phyloP scores from a whole-genome alignment of 768 basidiomycete species.

The Russula griseocarnosa region DNA sequence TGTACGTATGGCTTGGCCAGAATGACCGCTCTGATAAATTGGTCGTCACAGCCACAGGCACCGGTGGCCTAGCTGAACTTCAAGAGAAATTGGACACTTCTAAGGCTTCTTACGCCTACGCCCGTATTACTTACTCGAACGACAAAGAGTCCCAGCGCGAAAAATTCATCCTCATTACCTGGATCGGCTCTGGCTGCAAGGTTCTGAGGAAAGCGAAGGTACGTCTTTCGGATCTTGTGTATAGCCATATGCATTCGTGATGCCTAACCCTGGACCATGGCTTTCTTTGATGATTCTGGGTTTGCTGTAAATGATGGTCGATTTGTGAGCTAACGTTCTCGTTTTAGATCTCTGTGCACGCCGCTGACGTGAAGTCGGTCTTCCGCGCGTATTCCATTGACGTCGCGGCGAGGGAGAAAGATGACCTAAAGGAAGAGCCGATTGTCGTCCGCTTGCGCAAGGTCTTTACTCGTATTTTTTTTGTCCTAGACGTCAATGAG shows the following conservation, averaged over 20 bases:
- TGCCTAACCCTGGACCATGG: background rate
- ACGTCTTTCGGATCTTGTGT: slow-evolving; percentile 32
- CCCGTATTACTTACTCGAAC: slow-evolving; percentile 76
- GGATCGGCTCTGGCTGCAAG: slow-evolving; percentile 81
- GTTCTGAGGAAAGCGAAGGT: slow-evolving; percentile 93
- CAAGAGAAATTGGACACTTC: slow-evolving; percentile 62
- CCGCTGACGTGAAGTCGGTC: slow-evolving; percentile 80
- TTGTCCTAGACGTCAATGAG: slow-evolving; percentile 29
- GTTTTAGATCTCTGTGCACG: slow-evolving; percentile 82
- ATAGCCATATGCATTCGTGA: slow-evolving; percentile 4
- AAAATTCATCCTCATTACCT: slow-evolving; percentile 83
- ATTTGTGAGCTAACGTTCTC: slow-evolving; percentile 26
- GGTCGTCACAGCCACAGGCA: slow-evolving; percentile 69
- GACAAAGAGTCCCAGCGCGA: slow-evolving; percentile 84
- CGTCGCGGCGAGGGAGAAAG: slow-evolving; percentile 76
- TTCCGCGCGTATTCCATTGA: slow-evolving; percentile 81
- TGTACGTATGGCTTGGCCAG: slow-evolving; percentile 34
- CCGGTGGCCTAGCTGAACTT: slow-evolving; percentile 76
- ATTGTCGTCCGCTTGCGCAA: slow-evolving; percentile 79
- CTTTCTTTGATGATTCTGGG: background rate
- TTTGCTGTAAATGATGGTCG: background rate
- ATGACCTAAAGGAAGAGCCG: slow-evolving; percentile 83
- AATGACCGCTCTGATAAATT: slow-evolving; percentile 80
- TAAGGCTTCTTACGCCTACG: slow-evolving; percentile 83
- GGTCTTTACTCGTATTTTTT: slow-evolving; percentile 43